Conservation (phyloP, 179 eudicot genomes). For the Silene coronaria region DNA sequence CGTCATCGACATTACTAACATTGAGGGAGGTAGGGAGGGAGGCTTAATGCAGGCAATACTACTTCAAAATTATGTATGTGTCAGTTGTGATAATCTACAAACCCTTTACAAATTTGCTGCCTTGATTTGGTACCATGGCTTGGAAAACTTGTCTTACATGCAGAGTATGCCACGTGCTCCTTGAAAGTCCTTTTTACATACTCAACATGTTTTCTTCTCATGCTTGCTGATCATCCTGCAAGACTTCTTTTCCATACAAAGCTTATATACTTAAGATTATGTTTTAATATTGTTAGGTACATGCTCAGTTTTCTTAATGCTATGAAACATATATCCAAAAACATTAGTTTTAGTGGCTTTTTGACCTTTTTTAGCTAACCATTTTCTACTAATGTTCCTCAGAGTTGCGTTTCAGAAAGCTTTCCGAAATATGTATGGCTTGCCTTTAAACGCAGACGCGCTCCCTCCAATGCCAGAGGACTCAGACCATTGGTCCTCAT, state of each 20-base stretch:
- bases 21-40: too few species aligned
- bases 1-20: too few species aligned
- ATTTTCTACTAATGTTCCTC: constrained; percentile 16
- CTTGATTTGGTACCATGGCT: too few species aligned
- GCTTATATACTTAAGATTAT: neutral
- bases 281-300: neutral
- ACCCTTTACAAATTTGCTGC: too few species aligned
- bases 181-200: neutral
- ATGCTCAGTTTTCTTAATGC: neutral
- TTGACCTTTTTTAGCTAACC: neutral
- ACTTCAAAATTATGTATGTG: too few species aligned
- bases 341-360: neutral
- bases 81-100: too few species aligned
- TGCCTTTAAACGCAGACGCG: constrained; percentile 64
- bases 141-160: neutral
- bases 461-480: constrained; percentile 98
- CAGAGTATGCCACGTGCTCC: neutral
- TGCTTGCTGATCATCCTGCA: neutral
- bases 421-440: constrained; percentile 80
- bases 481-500: constrained; percentile 82
- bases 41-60: too few species aligned
- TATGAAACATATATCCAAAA: neutral
- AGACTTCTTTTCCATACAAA: neutral
- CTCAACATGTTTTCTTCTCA: neutral
- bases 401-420: constrained; percentile 79